These are phyloP conservation scores for Phyllosticta capitalensis DNA, from an alignment of 2,329 filamentous ascomycete genomes.

Conservation along the genomic window DNA sequence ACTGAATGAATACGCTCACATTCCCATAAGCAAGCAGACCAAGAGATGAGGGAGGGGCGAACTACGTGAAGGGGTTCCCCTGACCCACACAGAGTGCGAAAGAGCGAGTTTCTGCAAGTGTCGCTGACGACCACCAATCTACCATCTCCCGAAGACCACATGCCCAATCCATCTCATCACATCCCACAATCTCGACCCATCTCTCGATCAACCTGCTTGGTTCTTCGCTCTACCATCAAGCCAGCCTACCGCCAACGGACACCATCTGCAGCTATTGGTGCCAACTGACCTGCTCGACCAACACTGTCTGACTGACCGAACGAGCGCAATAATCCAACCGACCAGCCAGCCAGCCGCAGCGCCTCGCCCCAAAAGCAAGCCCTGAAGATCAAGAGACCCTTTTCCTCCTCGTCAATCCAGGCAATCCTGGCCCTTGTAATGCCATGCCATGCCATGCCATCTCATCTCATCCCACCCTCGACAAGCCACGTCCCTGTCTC, in stretches of 20 bases:
- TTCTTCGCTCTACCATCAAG: background rate
- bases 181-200: background rate
- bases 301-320: too few species aligned
- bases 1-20: background rate
- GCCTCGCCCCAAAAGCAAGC: background rate
- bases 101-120: too few species aligned
- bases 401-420: background rate
- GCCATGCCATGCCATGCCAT: background rate
- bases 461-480: background rate
- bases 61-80: background rate
- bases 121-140: too few species aligned
- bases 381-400: background rate
- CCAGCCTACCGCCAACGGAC: background rate
- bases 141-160: too few species aligned
- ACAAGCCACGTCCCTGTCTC: background rate
- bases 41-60: background rate
- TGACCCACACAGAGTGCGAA: too few species aligned
- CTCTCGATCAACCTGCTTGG: background rate
- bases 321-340: too few species aligned
- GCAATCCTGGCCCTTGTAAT: background rate
- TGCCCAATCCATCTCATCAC: background rate
- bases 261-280: background rate
- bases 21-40: background rate
- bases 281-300: background rate
- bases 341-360: too few species aligned